phyloP scores from a whole-genome alignment of 1,284 basidiomycete genomes.

The Xanthoconium separans region DNA sequence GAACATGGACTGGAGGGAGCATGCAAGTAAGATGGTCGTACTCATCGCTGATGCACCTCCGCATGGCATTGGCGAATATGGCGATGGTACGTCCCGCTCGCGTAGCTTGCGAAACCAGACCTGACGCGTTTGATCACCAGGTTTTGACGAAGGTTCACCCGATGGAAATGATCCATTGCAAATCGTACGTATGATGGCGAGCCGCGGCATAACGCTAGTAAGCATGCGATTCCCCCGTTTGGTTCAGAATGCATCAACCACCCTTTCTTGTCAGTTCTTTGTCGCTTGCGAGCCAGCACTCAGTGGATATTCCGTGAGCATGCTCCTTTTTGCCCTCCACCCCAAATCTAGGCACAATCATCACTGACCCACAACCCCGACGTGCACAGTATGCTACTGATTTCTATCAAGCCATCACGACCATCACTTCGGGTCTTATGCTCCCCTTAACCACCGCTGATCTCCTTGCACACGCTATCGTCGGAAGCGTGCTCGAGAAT shows the following conservation, averaged over 20 bases:
- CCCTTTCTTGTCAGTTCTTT: slow-evolving; percentile 67
- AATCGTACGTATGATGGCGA: slow-evolving; percentile 87
- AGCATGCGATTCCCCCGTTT: slow-evolving; percentile 2
- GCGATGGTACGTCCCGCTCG: slow-evolving; percentile 65
- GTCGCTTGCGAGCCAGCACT: slow-evolving; percentile 98
- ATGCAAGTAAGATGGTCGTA: slow-evolving; percentile 93
- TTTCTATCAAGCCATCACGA: slow-evolving; percentile 92
- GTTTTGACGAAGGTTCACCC: slow-evolving; percentile 90
- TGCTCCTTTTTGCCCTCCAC: slow-evolving; percentile 10
- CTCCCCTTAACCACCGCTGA: slow-evolving; percentile 95
- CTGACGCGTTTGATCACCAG: slow-evolving; percentile 39
- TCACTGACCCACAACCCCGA: slow-evolving; percentile 22
- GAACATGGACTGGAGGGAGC: slow-evolving; percentile 87
- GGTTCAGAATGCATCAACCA: not conserved
- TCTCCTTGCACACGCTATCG: slow-evolving; percentile 95
- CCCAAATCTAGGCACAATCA: not conserved
- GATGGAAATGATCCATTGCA: slow-evolving; percentile 90
- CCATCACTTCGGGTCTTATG: slow-evolving; percentile 93
- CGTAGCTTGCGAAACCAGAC: slow-evolving; percentile 2
- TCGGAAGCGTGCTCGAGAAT: slow-evolving; percentile 95
- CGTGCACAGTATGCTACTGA: slow-evolving; percentile 79
- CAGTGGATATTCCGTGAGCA: slow-evolving; percentile 83
- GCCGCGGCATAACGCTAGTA: slow-evolving; percentile 86
- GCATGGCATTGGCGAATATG: slow-evolving; percentile 91
- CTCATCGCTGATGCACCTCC: slow-evolving; percentile 97